Evolutionary conservation across 2,329 filamentous ascomycete genomes (phyloP), one percentile per base, ranked within the genome.

Genomic region (Huntiella omanensis): DNA sequence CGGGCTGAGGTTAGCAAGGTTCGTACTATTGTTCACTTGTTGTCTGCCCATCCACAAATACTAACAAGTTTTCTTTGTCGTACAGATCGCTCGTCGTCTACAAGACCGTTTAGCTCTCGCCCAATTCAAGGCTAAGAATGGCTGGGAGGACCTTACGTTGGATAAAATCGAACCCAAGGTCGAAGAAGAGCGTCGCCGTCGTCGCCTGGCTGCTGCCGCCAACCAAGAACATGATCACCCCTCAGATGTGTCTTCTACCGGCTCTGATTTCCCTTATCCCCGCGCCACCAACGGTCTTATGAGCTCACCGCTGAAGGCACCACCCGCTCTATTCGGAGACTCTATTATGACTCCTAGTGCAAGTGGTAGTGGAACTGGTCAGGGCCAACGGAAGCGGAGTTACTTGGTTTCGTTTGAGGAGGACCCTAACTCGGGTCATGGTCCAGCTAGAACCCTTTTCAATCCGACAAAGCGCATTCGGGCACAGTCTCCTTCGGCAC

Each of bases 121-220:
- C 59, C 91, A 92, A 63, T 91, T 95, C 73, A 96, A 96, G 67
- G 86, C 91, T 54, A 86, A 92, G 64, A 82, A 93, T 66, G 87
- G 87, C 60, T 92, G 86, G 79, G 82, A 95, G 63, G 83, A 91
- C 62, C 73, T 93, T 59, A 83, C 81, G 52, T 75, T 92, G 57
- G 83, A 86, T 59, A 78, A 71, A 51, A 84, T 94, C 64, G 85
- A 93, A 63, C 84, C 85, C 44, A 82, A 80, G 59, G 67, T 88
- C 52, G 80, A 88, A 58, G 75, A 86, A 58, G 75, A 88, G 63
- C 70, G 87, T 59, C 75, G 80, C 64, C 73, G 78, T 54, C 82
- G 80, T 63, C 73, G 81, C 55, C 69, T 78, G 46, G 16, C 33
- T 36, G 48, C 48, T 28, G 39, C 45, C 5, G 45, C 47, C 15